phyloP scores from a whole-genome alignment of 2,329 filamentous ascomycete genomes.

The Aaosphaeria arxii region DNA sequence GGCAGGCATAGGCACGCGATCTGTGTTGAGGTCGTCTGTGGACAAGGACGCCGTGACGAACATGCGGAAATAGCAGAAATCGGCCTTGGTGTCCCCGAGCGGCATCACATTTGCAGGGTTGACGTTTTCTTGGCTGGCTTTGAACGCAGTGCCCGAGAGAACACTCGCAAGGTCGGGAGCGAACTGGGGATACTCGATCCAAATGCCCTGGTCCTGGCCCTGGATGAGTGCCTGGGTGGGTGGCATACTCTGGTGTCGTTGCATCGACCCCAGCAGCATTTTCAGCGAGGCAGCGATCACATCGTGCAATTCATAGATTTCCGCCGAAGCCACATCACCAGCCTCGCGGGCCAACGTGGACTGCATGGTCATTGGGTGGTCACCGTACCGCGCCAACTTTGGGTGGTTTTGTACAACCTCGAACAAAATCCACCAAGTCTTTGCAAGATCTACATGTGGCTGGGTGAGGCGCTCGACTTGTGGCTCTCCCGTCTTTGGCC shows the following conservation, averaged over 20 bases:
- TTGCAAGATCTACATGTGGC: conserved; percentile 81
- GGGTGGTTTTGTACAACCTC: conserved; percentile 41
- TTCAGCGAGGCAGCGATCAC: conserved; percentile 63
- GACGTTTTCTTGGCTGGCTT: conserved; percentile 30
- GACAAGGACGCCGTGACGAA: conserved; percentile 71
- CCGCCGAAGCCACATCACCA: conserved; percentile 44
- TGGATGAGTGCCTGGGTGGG: conserved; percentile 64
- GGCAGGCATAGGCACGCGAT: conserved; percentile 68
- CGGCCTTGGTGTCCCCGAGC: conserved; percentile 68
- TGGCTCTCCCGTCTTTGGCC: conserved; percentile 52
- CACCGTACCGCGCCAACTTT: conserved; percentile 21
- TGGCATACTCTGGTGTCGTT: conserved; percentile 75
- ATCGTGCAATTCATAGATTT: conserved; percentile 51
- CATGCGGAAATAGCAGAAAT: conserved; percentile 78
- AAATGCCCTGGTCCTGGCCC: conserved; percentile 76
- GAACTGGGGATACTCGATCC: conserved; percentile 73
- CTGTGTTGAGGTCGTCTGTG: conserved; percentile 65
- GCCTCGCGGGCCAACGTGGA: conserved; percentile 42
- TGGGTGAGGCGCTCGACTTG: conserved; percentile 60
- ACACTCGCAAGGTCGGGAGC: conserved; percentile 69
- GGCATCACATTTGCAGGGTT: conserved; percentile 68
- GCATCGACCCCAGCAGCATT: conserved; percentile 78
- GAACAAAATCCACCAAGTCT: conserved; percentile 73
- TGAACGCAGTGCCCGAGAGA: conserved; percentile 57
- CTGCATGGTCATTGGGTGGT: conserved; percentile 19